Evolutionary conservation across 139 green algal genomes (phyloP), one percentile per base, ranked within the genome.

Genomic region (Eudorina sp.): DNA sequence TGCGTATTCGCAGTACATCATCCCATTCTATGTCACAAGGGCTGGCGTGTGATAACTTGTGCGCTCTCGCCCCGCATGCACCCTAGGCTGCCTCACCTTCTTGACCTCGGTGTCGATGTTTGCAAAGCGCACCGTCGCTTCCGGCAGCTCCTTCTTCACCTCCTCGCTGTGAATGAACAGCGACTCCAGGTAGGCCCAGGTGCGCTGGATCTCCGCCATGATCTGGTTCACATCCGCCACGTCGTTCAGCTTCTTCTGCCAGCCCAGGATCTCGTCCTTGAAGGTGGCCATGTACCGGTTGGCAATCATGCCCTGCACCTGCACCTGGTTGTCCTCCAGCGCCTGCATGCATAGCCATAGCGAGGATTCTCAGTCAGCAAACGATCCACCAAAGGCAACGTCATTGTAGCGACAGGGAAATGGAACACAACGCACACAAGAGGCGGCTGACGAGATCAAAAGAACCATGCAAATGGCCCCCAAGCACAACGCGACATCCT

Each of bases 251-350:
- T 95, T 96, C 83, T 94, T 95, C 89, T 98, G 96, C 96, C 96
- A 98, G 72, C 92, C 92, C 48, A 97, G 83, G 83, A 98, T 97
- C 29, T 89, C 83, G 27, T 97, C 96, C 11, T 92, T 83, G 94
- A 98, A 98, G 51, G 95, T 98, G 83, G 93, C 93, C 95, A 98
- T 97, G 94, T 97, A 98, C 75, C 96, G 92, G 89, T 97, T 98
- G 85, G 96, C 96, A 92, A 98, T 96, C 96, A 98, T 97, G 89
- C 96, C 95, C 93, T 98, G 96, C 75, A 98, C 94, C 62, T 97
- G 92, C 69, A 98, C 95, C 89, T 97, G 95, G 89, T 97, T 96
- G 83, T 98, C 95, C 90, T 98, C 95, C 84, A 98, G 91, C 25
- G 93, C 91, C 90, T 93, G 90, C 11, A 1, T n/a, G n/a, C n/a